Evolutionary conservation across 352 stramenopile species (phyloP).

Genomic region (Phytophthora niederhauseri): DNA sequence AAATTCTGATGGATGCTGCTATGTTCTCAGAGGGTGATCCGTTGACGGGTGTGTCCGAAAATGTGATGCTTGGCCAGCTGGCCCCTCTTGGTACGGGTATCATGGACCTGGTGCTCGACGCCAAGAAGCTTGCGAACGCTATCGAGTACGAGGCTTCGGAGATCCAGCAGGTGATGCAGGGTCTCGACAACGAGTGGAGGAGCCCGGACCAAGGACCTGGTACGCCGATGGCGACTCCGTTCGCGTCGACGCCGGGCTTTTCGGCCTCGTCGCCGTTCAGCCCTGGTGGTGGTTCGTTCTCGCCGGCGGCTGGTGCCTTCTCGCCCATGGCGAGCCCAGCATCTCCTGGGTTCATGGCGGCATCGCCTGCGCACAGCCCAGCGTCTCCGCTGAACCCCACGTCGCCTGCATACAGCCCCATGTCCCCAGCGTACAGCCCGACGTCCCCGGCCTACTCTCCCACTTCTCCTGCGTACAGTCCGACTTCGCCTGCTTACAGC

Average conservation of each 20-base stretch:
- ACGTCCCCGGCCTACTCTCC: slow-evolving; percentile 78
- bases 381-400: slow-evolving; percentile 76
- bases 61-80: slow-evolving; percentile 99
- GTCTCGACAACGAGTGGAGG: slow-evolving; percentile 92
- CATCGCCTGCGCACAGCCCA: slow-evolving; percentile 75
- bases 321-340: slow-evolving; percentile 85
- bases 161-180: slow-evolving; percentile 92
- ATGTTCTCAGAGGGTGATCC: slow-evolving; percentile 98
- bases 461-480: slow-evolving; percentile 83
- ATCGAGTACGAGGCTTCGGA: slow-evolving; percentile 97
- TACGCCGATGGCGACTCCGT: slow-evolving; percentile 88
- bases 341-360: slow-evolving; percentile 77
- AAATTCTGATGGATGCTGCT: slow-evolving; percentile 99
- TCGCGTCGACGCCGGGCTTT: slow-evolving; percentile 84
- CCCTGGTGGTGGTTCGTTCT: slow-evolving; percentile 88
- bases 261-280: slow-evolving; percentile 91
- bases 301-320: slow-evolving; percentile 85
- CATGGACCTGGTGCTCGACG: slow-evolving; percentile 98
- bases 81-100: slow-evolving; percentile 96
- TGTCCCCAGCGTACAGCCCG: slow-evolving; percentile 90
- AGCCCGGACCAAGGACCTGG: slow-evolving; percentile 78
- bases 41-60: slow-evolving; percentile 98
- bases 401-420: slow-evolving; percentile 88
- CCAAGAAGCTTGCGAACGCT: slow-evolving; percentile 97
- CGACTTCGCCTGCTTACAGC: slow-evolving; percentile 79